Base-by-base conservation (phyloP, 192 early-diverging fungal genomes). In the Coemansia sp. region DNA sequence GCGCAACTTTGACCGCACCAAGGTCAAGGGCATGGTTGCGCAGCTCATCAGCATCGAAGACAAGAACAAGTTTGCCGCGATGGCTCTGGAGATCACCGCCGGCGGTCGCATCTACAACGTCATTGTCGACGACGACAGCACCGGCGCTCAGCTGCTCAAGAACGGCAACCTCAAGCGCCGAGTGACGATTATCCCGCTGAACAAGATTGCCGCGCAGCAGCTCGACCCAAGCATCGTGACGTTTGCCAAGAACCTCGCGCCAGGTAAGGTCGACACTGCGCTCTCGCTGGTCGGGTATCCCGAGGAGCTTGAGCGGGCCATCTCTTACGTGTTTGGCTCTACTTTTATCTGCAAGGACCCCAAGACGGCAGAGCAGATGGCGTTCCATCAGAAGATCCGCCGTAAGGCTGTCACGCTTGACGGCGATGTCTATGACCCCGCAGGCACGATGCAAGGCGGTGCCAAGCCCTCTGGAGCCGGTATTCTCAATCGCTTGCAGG, bases 351-450 rank as follows among this genome's bases (percentile, higher is more conserved):
- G 94, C 75, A 82, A 90, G 50, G 95, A 98, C 74, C 85, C 90
- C 0, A 85, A 88, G 15, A 89, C 90, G 0, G 95, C 95, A 2
- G 95, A 95, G 75, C 72, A 82, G 36, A 90, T 98, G 32, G 93
- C 98, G 1, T 99, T 96, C 76, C 85, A 95, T 85, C 87, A 91
- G 62, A 84, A 84, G 46, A 90, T 99, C 38, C 85, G 88, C 15
- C 75, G 89, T 48, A 91, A 93, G 64, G 95, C 93, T n/a, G 93
- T 99, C n/a, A 98, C 98, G 4, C 74, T 92, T 0, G 96, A 98
- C 36, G 98, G 98, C 44, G 98, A 99, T 77, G 86, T 94, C 3
- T 99, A 99, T 76, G 95, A 98, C 70, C 96, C 98, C 10, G 88
- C 89, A 15, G 98, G 98, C 32, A 92, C 91, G 4, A 87, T 99